Conservation (phyloP, 768 basidiomycete species). For the Leccinum uliginosum region DNA sequence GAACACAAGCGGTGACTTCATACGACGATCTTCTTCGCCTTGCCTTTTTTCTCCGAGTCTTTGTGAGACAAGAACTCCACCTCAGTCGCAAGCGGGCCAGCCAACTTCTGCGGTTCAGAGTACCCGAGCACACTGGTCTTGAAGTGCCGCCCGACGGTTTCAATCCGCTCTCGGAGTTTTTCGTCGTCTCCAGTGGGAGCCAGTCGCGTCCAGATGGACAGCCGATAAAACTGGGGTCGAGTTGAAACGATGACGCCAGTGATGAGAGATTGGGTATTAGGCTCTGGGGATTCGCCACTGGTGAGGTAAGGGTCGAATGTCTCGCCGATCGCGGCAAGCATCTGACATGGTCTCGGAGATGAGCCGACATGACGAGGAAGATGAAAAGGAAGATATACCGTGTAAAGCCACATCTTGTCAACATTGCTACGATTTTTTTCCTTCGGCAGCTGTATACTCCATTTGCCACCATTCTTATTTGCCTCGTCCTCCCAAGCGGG, state of each 20-base stretch:
- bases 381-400: slow-evolving; percentile 45
- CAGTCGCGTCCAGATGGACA: slow-evolving; percentile 96
- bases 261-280: slow-evolving; percentile 56
- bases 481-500: slow-evolving; percentile 98
- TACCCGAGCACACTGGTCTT: slow-evolving; percentile 88
- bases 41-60: slow-evolving; percentile 93
- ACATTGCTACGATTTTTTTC: slow-evolving; percentile 84
- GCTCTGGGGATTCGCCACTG: slow-evolving; percentile 36
- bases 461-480: slow-evolving; percentile 97
- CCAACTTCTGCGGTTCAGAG: slow-evolving; percentile 63
- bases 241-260: slow-evolving; percentile 95
- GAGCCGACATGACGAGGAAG: background rate
- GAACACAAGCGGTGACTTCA: slow-evolving; percentile 31
- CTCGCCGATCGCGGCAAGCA: slow-evolving; percentile 99
- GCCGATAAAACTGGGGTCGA: slow-evolving; percentile 90
- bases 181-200: slow-evolving; percentile 58
- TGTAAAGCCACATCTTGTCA: slow-evolving; percentile 98
- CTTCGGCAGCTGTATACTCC: slow-evolving; percentile 95
- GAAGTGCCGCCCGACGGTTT: slow-evolving; percentile 84
- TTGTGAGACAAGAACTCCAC: slow-evolving; percentile 94
- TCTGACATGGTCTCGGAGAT: slow-evolving; percentile 47
- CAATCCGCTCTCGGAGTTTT: slow-evolving; percentile 74
- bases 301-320: slow-evolving; percentile 90
- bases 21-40: slow-evolving; percentile 75
- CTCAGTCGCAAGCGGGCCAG: slow-evolving; percentile 87